Base-by-base conservation (phyloP, 2,329 filamentous ascomycete genomes). In the Penicillium sp. region DNA sequence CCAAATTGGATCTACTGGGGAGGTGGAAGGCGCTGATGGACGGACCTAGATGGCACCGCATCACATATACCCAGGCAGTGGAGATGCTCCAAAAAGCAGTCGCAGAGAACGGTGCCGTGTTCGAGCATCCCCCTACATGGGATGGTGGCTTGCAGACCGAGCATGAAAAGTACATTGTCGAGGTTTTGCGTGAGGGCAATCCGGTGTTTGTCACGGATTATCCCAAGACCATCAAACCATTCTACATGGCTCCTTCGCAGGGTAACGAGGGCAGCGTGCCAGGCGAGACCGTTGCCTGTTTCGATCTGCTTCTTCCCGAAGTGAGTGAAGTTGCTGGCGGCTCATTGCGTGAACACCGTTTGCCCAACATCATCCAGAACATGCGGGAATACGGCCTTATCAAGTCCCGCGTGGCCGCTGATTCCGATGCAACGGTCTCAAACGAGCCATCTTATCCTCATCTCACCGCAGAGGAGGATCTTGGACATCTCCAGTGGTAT, bases 161-260 rank as follows among this genome's bases (percentile, higher is more conserved):
- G 76, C 95, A 99, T 79, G 95, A 99, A 79, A 92, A 88, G 74
- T 97, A 89, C 75, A 84, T 99, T 58, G 93, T 95, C 53, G 83
- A 86, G 57, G 81, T 81, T 28, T 73, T 94, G 49, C 88, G 88
- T 67, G 80, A 85, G 53, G 83, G 84, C 19, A 79, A 80, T 1
- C 95, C 95, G 8, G 84, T 98, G 49, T 98, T 98, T 75, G 88
- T 99, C 66, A 98, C 93, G 15, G 85, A 97, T 76, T 99, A 97
- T 74, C 95, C 95, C n/a, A 87, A 87, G 67, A 82, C 84, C 53
- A 88, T 95, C 75, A 99, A 99, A 79, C 92, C 94, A 12, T 99
- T 98, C 79, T 99, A 93, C 78, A 93, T 93, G 91, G 78, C 86
- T 2, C 86, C 87, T 17, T 86, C 85, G 1, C 60, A 70, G 22